Percentiles rank a stretch among this genome's conserved stretches.
Conservation (phyloP, 805 yeast species). For the Candida vaughaniae region DNA sequence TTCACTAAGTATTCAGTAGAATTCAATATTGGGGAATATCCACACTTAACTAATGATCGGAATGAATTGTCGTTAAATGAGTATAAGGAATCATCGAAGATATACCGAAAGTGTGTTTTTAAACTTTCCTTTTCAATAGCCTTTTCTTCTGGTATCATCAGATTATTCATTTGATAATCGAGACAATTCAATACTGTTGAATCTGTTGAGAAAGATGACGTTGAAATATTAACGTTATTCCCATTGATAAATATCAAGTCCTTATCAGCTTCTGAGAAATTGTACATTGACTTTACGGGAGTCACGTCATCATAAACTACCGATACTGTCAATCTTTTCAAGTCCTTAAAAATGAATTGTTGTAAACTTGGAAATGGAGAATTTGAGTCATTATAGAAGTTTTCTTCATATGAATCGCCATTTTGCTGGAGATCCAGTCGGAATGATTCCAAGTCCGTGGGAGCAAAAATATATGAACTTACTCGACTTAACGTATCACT, state of each 20-base stretch:
- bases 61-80: constrained; percentile 43
- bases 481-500: constrained; percentile 21
- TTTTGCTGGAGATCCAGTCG: not conserved
- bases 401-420: not conserved
- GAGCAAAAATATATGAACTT: constrained; percentile 25
- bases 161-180: not conserved
- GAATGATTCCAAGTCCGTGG: constrained; percentile 20
- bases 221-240: constrained; percentile 1
- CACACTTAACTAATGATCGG: constrained; percentile 47
- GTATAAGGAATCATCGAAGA: constrained; percentile 30
- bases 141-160: not conserved
- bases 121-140: constrained; percentile 15
- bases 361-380: constrained; percentile 25
- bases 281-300: constrained; percentile 20
- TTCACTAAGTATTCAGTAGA: constrained; percentile 16
- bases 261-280: constrained; percentile 21
- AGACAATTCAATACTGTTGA: constrained; percentile 2
- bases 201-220: not conserved
- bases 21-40: constrained; percentile 65
- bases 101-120: constrained; percentile 25
- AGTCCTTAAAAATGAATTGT: constrained; percentile 24
- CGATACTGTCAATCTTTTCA: constrained; percentile 26
- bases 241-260: constrained; percentile 6
- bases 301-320: constrained; percentile 23
- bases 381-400: constrained; percentile 23